Conservation (phyloP, 1,284 basidiomycete genomes). For the Ceratobasidium sp. region DNA sequence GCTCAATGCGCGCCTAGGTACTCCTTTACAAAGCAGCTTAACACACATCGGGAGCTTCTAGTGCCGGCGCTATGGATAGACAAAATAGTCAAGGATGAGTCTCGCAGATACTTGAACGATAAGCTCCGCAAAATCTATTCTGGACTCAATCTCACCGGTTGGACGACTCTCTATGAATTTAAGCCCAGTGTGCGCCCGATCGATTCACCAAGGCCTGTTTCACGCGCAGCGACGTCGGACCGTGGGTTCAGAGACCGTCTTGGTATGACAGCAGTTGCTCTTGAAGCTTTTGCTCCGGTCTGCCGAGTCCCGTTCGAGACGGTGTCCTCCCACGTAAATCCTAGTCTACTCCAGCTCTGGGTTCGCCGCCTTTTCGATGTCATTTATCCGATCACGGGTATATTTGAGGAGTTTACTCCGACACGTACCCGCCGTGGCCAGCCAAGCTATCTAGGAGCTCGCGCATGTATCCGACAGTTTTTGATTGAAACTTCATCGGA, state of each 20-base stretch:
- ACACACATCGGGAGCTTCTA: background rate
- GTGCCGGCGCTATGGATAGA: constrained; percentile 24
- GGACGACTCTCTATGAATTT: background rate
- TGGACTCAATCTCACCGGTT: background rate
- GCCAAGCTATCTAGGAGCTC: background rate
- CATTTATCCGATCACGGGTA: background rate
- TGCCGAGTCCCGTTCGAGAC: background rate
- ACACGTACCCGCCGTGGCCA: background rate
- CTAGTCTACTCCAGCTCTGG: constrained; percentile 7
- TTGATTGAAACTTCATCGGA: background rate
- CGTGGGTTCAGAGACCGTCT: background rate
- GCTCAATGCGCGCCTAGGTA: background rate
- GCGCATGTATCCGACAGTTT: background rate
- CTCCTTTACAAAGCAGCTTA: background rate
- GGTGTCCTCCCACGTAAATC: background rate
- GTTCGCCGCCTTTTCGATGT: constrained; percentile 9
- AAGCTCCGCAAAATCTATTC: constrained; percentile 2
- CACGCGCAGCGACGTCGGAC: background rate
- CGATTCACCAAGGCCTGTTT: background rate
- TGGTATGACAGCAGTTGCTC: background rate
- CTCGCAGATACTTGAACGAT: background rate
- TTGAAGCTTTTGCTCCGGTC: background rate
- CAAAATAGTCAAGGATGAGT: constrained; percentile 12
- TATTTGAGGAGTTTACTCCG: background rate
- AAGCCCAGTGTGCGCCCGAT: background rate